phyloP scores from a whole-genome alignment of 83 land plant genomes.

The Isoetes engelmannii region DNA sequence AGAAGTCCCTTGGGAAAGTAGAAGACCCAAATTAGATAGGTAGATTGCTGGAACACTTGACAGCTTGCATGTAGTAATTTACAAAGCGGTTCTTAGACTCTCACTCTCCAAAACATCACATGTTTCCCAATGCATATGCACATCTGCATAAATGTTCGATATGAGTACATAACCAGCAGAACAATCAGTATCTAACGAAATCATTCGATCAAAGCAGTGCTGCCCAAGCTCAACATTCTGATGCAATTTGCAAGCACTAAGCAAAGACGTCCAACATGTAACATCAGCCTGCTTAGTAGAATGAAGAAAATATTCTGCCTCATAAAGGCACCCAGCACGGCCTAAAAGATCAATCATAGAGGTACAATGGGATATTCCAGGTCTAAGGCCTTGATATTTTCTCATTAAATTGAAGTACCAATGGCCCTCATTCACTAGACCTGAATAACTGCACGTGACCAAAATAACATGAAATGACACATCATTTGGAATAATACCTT shows the following conservation, averaged over 20 bases:
- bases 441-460: constrained; percentile 40
- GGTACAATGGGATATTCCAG: constrained; percentile 26
- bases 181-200: constrained; percentile 19
- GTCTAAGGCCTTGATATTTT: constrained; percentile 13
- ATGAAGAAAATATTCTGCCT: constrained; percentile 29
- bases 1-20: too few species aligned
- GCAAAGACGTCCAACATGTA: constrained; percentile 37
- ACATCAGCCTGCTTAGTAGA: constrained; percentile 38
- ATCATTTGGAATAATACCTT: constrained; percentile 24
- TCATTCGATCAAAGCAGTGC: constrained; percentile 7
- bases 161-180: constrained; percentile 17
- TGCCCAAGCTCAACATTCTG: constrained; percentile 19
- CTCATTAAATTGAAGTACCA: constrained; percentile 29
- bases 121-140: too few species aligned
- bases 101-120: too few species aligned
- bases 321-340: constrained; percentile 25
- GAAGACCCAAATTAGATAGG: too few species aligned
- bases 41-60: too few species aligned
- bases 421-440: constrained; percentile 27
- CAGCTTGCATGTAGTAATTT: too few species aligned
- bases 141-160: constrained; percentile 21
- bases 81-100: too few species aligned
- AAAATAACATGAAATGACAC: constrained; percentile 30
- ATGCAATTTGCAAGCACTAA: constrained; percentile 26
- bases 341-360: constrained; percentile 40